Conservation (phyloP, 352 stramenopile species). For the Pythium aristosporum region DNA sequence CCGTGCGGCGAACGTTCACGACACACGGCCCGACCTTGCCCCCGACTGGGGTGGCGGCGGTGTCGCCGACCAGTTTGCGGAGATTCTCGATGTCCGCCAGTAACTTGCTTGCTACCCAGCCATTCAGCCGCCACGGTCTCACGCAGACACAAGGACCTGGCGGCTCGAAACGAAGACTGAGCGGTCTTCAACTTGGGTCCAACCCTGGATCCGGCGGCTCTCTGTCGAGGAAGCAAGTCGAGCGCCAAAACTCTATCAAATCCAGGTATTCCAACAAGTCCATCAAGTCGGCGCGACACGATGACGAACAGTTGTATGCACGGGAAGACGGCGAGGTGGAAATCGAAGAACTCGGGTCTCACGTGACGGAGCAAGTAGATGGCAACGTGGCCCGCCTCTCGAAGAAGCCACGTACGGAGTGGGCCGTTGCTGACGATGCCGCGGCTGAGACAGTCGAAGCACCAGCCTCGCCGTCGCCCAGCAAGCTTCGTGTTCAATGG, state of each 20-base stretch:
- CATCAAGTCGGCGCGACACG: conserved; percentile 26
- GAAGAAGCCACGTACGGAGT: not conserved
- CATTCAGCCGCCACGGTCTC: not conserved
- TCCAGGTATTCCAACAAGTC: conserved; percentile 38
- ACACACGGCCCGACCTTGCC: conserved; percentile 1
- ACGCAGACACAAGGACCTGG: not conserved
- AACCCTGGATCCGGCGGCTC: conserved; percentile 19
- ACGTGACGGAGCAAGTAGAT: not conserved
- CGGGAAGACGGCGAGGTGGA: conserved; percentile 16
- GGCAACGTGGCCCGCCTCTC: not conserved
- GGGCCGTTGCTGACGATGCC: conserved; percentile 1
- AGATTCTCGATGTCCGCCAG: conserved; percentile 6
- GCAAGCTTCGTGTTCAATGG: conserved; percentile 10
- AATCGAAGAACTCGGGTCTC: conserved; percentile 23
- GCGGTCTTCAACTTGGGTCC: not conserved
- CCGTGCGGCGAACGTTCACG: conserved; percentile 6
- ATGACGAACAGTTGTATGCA: conserved; percentile 11
- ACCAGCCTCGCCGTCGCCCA: conserved; percentile 15
- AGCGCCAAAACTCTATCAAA: conserved; percentile 33
- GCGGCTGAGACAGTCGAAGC: not conserved
- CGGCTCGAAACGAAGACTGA: conserved; percentile 15
- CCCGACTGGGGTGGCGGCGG: not conserved
- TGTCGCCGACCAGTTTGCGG: not conserved
- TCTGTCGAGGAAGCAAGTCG: conserved; percentile 13
- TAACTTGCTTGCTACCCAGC: not conserved